Conservation (phyloP, 1,284 basidiomycete genomes). For the Trichosporon faecale region DNA sequence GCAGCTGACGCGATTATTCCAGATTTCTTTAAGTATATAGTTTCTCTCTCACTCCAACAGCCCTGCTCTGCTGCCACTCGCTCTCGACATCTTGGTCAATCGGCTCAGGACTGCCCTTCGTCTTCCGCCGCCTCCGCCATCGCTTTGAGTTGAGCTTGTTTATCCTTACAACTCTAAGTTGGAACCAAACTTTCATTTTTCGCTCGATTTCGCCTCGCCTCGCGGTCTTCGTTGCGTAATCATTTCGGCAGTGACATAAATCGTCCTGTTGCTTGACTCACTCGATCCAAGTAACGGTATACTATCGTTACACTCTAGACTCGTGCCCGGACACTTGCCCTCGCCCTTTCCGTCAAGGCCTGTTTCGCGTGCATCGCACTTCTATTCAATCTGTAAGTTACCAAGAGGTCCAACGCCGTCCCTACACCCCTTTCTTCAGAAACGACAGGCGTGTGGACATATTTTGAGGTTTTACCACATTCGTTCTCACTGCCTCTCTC, state of each 20-base stretch:
- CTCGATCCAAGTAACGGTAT: slow-evolving; percentile 7
- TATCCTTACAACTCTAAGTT: slow-evolving; percentile 2
- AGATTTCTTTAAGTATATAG: slow-evolving; percentile 8
- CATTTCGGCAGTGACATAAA: slow-evolving; percentile 9
- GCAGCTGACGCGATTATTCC: slow-evolving; percentile 6
- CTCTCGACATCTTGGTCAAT: neutral
- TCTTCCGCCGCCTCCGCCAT: slow-evolving; percentile 2
- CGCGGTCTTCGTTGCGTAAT: slow-evolving; percentile 7
- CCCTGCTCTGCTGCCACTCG: slow-evolving; percentile 4
- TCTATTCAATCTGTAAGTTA: neutral
- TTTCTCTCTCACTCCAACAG: neutral
- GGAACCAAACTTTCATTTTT: slow-evolving; percentile 4
- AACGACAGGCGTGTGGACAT: slow-evolving; percentile 6
- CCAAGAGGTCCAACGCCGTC: neutral
- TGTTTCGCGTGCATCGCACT: neutral
- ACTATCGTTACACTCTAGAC: neutral
- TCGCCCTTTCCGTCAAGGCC: neutral
- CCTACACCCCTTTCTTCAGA: neutral
- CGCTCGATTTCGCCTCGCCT: neutral
- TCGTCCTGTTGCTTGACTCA: neutral
- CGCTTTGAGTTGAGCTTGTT: slow-evolving; percentile 3
- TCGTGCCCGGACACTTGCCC: neutral
- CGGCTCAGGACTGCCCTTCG: neutral
- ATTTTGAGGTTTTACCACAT: neutral
- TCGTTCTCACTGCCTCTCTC: neutral